Base-by-base conservation (phyloP, 345 rosid genomes). In the Carallia brachiata region DNA sequence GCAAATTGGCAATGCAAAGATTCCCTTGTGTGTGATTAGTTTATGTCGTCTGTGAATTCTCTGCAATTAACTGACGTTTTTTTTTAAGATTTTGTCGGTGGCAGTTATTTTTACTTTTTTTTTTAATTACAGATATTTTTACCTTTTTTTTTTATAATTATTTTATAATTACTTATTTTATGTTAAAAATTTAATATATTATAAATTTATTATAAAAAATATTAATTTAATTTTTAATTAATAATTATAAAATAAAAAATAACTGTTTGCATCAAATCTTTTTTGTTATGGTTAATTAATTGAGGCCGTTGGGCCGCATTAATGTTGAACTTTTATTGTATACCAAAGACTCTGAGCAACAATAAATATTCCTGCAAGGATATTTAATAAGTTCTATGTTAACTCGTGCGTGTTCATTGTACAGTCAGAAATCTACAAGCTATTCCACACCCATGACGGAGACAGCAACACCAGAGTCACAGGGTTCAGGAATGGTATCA, bases 371-470 rank as follows among this genome's bases (percentile, higher is more conserved):
- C 37, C 40, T 64, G 66, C 16, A 0, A 39, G 10, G 23, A 18
- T 9, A 66, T 58, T 70, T 66, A 30, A 40, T 61, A 3, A 6
- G 54, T 56, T 68, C 30, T 44, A 9, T 66, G 5, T 32, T 7
- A 27, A 32, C 65, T 10, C 60, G 36, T 54, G 36, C 6, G 52
- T 27, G 16, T 44, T 12, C 50, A 12, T 12, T 59, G 1, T 75
- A 69, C 90, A 89, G 98, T 77, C 91, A 94, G 76, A 94, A 91
- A 79, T 87, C 98, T 7, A 69, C 96, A 4, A 85, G 88, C 73
- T 83, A 86, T 61, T 16, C 97, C 30, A 53, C 95, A 5, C 90
- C 98, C n/a, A 23, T 63, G 56, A 47, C 85, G 12, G 84, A 68
- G 50, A 34, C 84, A 10, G 69, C 79, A 3, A 62, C 84, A 54